Percentiles rank a stretch among this genome's conserved stretches.
Evolutionary conservation across 2,329 filamentous ascomycete genomes (phyloP).

Genomic region (Podosphaera xanthii): DNA sequence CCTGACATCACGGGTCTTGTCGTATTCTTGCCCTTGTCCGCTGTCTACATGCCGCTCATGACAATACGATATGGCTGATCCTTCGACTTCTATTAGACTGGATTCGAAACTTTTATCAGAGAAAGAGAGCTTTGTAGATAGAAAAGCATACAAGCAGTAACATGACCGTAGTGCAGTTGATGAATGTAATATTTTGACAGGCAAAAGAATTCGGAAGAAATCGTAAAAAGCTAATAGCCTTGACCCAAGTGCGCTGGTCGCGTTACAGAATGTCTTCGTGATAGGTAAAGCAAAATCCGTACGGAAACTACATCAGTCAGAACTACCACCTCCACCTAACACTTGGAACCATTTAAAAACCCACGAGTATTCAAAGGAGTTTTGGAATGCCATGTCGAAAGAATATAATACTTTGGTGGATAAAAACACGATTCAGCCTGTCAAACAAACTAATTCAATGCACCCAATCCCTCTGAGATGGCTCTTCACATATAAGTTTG

Average conservation of each 20-base stretch:
- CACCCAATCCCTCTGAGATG: neutral
- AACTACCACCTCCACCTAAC: neutral
- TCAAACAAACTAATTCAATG: neutral
- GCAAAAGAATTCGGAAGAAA: neutral
- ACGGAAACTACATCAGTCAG: neutral
- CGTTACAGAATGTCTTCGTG: neutral
- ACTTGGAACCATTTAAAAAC: neutral
- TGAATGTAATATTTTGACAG: neutral
- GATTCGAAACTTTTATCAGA: neutral
- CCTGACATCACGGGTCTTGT: too few species aligned
- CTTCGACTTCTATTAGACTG: neutral
- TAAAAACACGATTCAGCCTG: neutral
- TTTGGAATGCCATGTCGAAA: neutral
- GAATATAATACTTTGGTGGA: neutral
- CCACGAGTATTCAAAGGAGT: neutral
- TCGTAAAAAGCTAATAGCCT: neutral
- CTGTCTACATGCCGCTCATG: too few species aligned
- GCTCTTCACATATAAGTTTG: neutral
- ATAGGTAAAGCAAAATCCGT: neutral
- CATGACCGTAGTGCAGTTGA: neutral
- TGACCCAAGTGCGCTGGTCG: neutral
- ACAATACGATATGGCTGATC: neutral
- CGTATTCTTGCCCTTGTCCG: too few species aligned
- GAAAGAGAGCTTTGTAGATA: neutral
- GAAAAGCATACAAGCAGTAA: neutral